Percentiles rank a stretch among this genome's conserved stretches.
These are phyloP conservation scores for Globisporangium abappressorium DNA, from an alignment of 352 stramenopile genomes.

Conservation along the genomic window DNA sequence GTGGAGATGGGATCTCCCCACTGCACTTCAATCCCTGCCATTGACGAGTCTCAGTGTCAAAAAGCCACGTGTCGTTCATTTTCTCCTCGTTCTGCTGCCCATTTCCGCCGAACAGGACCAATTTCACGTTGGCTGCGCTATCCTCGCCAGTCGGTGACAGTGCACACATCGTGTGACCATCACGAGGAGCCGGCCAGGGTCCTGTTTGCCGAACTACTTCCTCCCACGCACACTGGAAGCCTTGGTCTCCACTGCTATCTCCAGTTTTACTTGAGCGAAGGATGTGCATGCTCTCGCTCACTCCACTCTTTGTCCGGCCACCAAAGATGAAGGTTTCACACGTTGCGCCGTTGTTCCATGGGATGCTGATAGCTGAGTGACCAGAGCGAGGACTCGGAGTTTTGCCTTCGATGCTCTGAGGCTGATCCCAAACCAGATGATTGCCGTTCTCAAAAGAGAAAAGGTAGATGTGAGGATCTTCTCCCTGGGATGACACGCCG, in stretches of 20 bases:
- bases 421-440: constrained; percentile 28
- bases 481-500: constrained; percentile 52
- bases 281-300: constrained; percentile 46
- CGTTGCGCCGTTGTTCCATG: constrained; percentile 7
- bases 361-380: constrained; percentile 40
- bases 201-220: constrained; percentile 8
- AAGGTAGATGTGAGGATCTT: constrained; percentile 48
- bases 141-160: constrained; percentile 7
- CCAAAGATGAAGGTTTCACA: constrained; percentile 48
- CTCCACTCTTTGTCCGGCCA: constrained; percentile 56
- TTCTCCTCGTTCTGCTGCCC: constrained; percentile 63
- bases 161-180: constrained; percentile 61
- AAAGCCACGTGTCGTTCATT: constrained; percentile 70
- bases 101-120: constrained; percentile 71
- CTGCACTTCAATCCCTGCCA: constrained; percentile 43
- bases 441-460: constrained; percentile 13
- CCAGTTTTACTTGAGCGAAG: constrained; percentile 9
- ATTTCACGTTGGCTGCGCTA: neutral
- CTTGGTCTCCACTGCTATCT: neutral
- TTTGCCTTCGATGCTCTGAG: constrained; percentile 13
- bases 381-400: constrained; percentile 42
- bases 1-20: constrained; percentile 40
- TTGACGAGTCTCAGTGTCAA: constrained; percentile 27
- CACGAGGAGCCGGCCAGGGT: constrained; percentile 39
- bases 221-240: constrained; percentile 26